Conservation (phyloP, 1,139 yeast species). For the Lodderomyces oxycetoniae region DNA sequence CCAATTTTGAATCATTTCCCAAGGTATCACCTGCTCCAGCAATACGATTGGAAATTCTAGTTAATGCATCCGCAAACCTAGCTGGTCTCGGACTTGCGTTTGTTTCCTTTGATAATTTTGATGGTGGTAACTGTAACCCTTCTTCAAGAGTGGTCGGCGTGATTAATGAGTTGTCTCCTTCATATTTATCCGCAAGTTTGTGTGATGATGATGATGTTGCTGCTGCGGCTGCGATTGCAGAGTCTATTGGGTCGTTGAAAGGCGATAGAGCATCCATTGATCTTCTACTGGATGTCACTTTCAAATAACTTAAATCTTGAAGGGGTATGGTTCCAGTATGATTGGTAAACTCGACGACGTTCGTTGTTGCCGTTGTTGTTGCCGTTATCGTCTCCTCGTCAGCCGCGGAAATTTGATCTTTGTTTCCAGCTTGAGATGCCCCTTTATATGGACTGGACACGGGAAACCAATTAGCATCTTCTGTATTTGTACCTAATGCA, state of each 20-base stretch:
- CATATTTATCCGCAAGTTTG: neutral
- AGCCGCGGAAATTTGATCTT: constrained; percentile 1
- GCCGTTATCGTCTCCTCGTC: constrained; percentile 2
- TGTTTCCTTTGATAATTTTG: constrained; percentile 7
- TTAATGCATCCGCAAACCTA: constrained; percentile 26
- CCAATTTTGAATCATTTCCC: neutral
- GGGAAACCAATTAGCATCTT: constrained; percentile 32
- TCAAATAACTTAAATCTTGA: constrained; percentile 9
- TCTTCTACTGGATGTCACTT: constrained; percentile 3
- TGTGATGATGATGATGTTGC: neutral
- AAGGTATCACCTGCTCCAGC: constrained; percentile 30
- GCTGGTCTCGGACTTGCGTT: constrained; percentile 13
- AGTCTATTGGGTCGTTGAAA: constrained; percentile 6
- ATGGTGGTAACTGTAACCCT: constrained; percentile 11
- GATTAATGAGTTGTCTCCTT: no score
- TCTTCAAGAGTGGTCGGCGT: constrained; percentile 13
- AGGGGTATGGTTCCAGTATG: constrained; percentile 22
- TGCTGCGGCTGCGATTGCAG: neutral
- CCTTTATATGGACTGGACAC: constrained; percentile 13
- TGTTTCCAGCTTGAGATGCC: neutral
- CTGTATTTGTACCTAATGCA: constrained; percentile 32
- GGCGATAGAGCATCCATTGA: constrained; percentile 5
- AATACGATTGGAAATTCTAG: constrained; percentile 40
- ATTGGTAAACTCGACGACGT: constrained; percentile 7
- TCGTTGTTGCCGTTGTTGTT: neutral